A percentile compares a stretch with the other conserved stretches of the same genome.
phyloP scores from a whole-genome alignment of 1,139 yeast genomes.

The Ogataea hybrid region DNA sequence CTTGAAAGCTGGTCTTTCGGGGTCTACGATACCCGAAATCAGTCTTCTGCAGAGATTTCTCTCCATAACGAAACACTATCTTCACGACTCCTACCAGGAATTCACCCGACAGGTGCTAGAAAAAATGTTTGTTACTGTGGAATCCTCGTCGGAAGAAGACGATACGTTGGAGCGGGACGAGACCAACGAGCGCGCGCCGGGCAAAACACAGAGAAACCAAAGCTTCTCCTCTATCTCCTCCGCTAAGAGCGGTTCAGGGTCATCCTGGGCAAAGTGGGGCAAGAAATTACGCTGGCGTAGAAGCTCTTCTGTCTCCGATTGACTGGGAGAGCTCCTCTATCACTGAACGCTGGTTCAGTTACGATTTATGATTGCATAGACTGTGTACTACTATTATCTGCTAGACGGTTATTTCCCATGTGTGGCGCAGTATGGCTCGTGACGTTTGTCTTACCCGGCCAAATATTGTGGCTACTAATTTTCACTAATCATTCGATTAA shows the following conservation, averaged over 20 bases:
- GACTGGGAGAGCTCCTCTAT: conserved; percentile 6
- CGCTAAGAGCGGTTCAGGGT: conserved; percentile 9
- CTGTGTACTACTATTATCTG: neutral
- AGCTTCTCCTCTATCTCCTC: conserved; percentile 19
- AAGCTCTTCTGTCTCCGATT: conserved; percentile 11
- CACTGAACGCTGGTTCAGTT: conserved; percentile 10
- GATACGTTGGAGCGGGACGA: conserved; percentile 3
- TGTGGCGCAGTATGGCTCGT: neutral
- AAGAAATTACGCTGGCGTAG: conserved; percentile 32
- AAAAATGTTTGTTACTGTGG: conserved; percentile 7
- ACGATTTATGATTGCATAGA: conserved; percentile 5
- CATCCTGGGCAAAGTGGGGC: conserved; percentile 31
- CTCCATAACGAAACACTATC: conserved; percentile 23
- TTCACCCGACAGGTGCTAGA: conserved; percentile 22
- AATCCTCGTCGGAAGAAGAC: conserved; percentile 16
- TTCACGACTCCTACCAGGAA: conserved; percentile 30
- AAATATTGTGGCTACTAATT: conserved; percentile 1
- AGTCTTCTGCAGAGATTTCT: conserved; percentile 20
- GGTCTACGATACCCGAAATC: conserved; percentile 21
- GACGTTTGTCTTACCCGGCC: conserved; percentile 4
- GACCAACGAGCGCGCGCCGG: neutral
- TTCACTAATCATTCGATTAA: neutral
- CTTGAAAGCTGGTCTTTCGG: conserved; percentile 16
- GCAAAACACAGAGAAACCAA: conserved; percentile 9
- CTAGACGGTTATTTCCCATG: neutral